Base-by-base conservation (phyloP, 805 yeast species). In the Candida methanosorbosa region DNA sequence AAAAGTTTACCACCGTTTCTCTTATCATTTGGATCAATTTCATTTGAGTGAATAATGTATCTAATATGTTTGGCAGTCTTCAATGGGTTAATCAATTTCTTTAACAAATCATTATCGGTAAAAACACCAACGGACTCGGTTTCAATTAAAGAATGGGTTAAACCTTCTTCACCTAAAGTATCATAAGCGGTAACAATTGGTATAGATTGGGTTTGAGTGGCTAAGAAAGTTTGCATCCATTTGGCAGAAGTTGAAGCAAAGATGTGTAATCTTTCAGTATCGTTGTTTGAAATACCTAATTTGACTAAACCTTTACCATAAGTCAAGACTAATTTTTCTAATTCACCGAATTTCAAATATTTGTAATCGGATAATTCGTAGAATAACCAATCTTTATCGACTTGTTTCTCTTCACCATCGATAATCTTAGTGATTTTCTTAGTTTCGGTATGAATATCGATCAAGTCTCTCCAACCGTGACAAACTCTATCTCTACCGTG, bases 161-260 rank as follows among this genome's bases (percentile, higher is more conserved):
- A 70, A 18, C 95, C 95, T 25, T 71, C 70, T 59, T 86, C 94
- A 38, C 97, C 97, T 45, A 88, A 68, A 29, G 96, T 86, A 58
- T 88, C 97, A 59, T 92, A 92, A 26, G 98, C 97, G 13, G 98
- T 92, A 27, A 87, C 97, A 38, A 82, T 71, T 18, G 97, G 83
- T 40, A 92, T 79, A 33, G 72, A 62, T 59, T 86, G 96, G 34
- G 87, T 66, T 48, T 75, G 74, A 35, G 85, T 70, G 13, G 88
- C 95, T 39, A 85, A 57, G 44, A 77, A 90, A 22, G 84, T 72
- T 62, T 84, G 82, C 85, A 90, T 74, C 97, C 97, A 90, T 52
- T 75, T 76, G 37, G 75, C 80, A 13, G 94, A 82, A 12, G 98
- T 92, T 16, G 83, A 59, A 18, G 96, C 96, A 61, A 79, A 92